Conservation (phyloP, 2,329 filamentous ascomycete species). For the Sarocladium kiliense region DNA sequence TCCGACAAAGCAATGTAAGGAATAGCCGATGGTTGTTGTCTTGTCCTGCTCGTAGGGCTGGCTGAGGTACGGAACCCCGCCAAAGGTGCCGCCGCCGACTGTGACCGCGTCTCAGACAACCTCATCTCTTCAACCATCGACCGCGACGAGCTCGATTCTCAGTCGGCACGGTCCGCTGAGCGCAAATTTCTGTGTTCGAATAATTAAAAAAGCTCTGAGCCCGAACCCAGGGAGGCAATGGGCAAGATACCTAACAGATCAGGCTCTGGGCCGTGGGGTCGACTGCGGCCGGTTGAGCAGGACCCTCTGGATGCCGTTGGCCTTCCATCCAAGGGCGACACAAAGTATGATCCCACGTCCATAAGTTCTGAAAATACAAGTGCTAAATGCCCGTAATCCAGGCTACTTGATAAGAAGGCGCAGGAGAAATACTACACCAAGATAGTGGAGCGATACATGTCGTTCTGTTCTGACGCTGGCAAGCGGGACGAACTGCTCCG, state of each 20-base stretch:
- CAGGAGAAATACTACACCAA: slow-evolving; percentile 84
- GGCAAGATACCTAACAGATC: slow-evolving; percentile 19
- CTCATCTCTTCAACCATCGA: not conserved
- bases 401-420: slow-evolving; percentile 66
- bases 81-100: not conserved
- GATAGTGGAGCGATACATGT: slow-evolving; percentile 84
- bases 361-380: not conserved
- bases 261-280: slow-evolving; percentile 56
- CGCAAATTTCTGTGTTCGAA: too few species aligned
- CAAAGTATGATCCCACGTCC: slow-evolving; percentile 49
- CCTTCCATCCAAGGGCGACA: slow-evolving; percentile 87
- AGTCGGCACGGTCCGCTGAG: too few species aligned
- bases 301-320: slow-evolving; percentile 80
- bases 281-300: slow-evolving; percentile 66
- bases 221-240: too few species aligned
- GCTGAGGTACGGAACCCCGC: not conserved
- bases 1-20: too few species aligned
- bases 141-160: not conserved
- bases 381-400: slow-evolving; percentile 23
- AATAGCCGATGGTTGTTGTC: not conserved
- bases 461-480: slow-evolving; percentile 73
- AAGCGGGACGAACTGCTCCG: slow-evolving; percentile 68
- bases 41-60: not conserved
- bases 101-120: not conserved
- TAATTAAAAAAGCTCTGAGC: too few species aligned